phyloP scores from a whole-genome alignment of 2,329 filamentous ascomycete species.

The Claviceps arundinis region DNA sequence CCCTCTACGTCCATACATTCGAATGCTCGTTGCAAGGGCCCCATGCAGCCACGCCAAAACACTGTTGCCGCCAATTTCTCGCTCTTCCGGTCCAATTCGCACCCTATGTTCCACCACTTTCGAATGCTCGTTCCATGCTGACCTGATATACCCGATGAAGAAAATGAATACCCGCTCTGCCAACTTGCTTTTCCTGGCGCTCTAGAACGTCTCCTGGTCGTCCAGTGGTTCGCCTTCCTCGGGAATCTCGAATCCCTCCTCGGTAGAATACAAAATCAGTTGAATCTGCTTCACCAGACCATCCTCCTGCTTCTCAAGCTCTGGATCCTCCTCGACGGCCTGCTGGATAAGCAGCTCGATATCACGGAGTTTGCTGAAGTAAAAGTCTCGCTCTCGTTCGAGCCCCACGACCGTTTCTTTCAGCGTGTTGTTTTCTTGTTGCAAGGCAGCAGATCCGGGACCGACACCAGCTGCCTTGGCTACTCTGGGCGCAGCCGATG shows the following conservation, averaged over 20 bases:
- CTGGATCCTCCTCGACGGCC: slow-evolving; percentile 81
- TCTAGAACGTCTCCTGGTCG: slow-evolving; percentile 69
- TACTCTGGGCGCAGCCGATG: slow-evolving; percentile 34
- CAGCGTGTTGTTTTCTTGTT: slow-evolving; percentile 73
- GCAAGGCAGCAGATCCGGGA: slow-evolving; percentile 56
- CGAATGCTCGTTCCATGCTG: not conserved
- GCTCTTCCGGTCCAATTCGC: not conserved
- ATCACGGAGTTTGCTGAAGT: slow-evolving; percentile 96
- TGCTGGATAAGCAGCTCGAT: slow-evolving; percentile 92
- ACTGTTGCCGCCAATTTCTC: not conserved
- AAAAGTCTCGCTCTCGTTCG: slow-evolving; percentile 95
- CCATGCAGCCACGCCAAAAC: not conserved
- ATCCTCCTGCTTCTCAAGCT: slow-evolving; percentile 87
- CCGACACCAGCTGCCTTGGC: slow-evolving; percentile 36
- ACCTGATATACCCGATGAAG: not conserved
- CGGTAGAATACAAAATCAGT: slow-evolving; percentile 91
- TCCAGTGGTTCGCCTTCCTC: slow-evolving; percentile 58
- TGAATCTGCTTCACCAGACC: slow-evolving; percentile 92
- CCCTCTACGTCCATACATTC: slow-evolving; percentile 1
- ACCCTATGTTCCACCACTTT: not conserved
- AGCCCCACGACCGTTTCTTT: slow-evolving; percentile 93
- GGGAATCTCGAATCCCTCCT: slow-evolving; percentile 85
- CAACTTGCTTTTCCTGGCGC: not conserved
- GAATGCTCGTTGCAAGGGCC: slow-evolving; percentile 4
- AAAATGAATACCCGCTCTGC: not conserved